Evolutionary conservation across 345 rosid genomes (phyloP).

Genomic region (Bruguiera parviflora): DNA sequence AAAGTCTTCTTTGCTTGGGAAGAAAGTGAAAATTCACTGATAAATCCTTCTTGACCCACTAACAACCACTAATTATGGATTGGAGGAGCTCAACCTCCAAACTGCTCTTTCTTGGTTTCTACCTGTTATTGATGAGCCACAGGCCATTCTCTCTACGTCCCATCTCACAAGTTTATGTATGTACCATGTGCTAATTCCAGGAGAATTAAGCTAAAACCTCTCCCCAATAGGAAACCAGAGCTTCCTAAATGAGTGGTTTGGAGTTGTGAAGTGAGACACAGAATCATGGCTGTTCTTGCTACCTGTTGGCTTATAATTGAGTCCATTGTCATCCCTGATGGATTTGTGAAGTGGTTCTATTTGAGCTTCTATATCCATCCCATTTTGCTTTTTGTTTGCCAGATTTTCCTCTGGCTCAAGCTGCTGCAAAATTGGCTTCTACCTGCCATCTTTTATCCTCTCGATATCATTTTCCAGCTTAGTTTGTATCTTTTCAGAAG

Average conservation of each 20-base stretch:
- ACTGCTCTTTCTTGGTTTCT: constrained; percentile 12
- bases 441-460: constrained; percentile 7
- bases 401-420: constrained; percentile 48
- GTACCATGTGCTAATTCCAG: neutral
- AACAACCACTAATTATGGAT: neutral
- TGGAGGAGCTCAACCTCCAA: neutral
- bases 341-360: constrained; percentile 49
- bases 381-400: constrained; percentile 46
- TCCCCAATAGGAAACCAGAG: neutral
- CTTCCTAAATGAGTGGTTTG: neutral
- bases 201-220: neutral
- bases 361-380: constrained; percentile 68
- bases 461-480: constrained; percentile 18
- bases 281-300: constrained; percentile 38
- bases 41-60: neutral
- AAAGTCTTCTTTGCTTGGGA: constrained; percentile 8
- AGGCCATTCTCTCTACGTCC: neutral
- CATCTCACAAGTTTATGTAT: neutral
- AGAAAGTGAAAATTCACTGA: neutral
- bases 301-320: constrained; percentile 57
- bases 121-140: neutral
- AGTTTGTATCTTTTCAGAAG: constrained; percentile 18
- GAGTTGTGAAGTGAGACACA: neutral
- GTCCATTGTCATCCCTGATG: constrained; percentile 48
- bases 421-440: constrained; percentile 30